Base-by-base conservation (phyloP, 352 stramenopile genomes). In the Globisporangium nunn region DNA sequence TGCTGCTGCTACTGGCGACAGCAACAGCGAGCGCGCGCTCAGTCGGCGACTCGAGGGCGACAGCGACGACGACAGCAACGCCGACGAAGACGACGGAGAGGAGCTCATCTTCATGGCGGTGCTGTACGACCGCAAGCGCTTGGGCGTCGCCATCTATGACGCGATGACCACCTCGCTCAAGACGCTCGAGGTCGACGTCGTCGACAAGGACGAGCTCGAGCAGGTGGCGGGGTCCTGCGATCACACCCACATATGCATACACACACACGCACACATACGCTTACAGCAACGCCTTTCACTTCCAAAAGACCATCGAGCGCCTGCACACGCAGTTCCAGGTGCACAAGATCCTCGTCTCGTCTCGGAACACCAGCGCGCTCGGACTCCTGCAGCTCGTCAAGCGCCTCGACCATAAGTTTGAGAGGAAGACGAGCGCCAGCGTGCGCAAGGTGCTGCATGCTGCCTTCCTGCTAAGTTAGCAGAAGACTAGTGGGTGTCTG, bases 71-170 rank as follows among this genome's bases (percentile, higher is more conserved):
- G 18, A 18, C 44, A 39, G 30, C 37, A 33, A 43, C 7, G 28
- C 48, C 15, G 64, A 58, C 31, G 67, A 85, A 39, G 62, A 67
- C 50, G 61, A 63, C 33, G 81, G 87, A 15, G 72, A 85, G 52
- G 69, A 81, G 52, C 35, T 86, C 10, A 61, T 89, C 30, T 88
- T 81, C 61, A 86, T 90, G 75, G 73, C 83, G 1, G 43, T 93
- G 31, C 67, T 90, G 10, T 80, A 78, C 51, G 83, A 95, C 40
- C 75, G 74, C 65, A 69, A 68, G 23, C 67, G 83, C 33, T 53
- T 95, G 2, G 83, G 83, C 11, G 72, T 88, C 28, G 81, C 83
- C 3, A 88, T 91, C 28, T 95, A 83, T 54, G 81, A 95, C 53
- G 79, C 73, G 0, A 48, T 77, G 29, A 81, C 74, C 18, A 76